Base-by-base conservation (phyloP, 2,329 filamentous ascomycete species). In the Stagonosporopsis chrysanthemi region DNA sequence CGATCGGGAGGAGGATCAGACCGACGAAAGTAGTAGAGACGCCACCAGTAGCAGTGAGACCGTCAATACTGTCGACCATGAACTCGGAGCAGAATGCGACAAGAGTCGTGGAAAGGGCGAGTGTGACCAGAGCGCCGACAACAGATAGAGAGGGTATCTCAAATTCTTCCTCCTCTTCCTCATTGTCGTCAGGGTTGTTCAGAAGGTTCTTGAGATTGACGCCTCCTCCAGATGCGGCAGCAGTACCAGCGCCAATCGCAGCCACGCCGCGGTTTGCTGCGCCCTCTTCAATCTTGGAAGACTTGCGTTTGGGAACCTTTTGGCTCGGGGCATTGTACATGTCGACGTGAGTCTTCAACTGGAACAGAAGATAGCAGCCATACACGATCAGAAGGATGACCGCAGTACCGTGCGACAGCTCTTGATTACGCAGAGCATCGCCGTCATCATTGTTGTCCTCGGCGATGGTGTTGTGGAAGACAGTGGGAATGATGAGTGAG, bases 371-470 rank as follows among this genome's bases (percentile, higher is more conserved):
- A 70, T 96, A 97, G 54, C 86, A 89, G 46, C 78, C 87, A 75
- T 97, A 98, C 9, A 96, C 89, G 43, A 96, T 73, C 1, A 98
- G 83, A 4, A 97, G 83, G 60, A 97, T 92, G 59, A 97, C 79
- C 0, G 90, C 81, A 1, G 89, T 91, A 48, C 90, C 90, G 52
- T 89, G 86, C 0, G 90, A 93, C 52, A 76, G 56, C 47, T 73
- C 72, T 17, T 71, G 67, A 46, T 75, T 75, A 35, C 63, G 69
- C 42, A 67, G 33, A 12, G 68, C 65, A 52, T 75, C 72, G 4
- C 60, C 63, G 14, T 40, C 55, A 7, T 53, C 47, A 15, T 58
- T 31, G 5, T 61, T 53, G 36, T 73, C 69, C 23, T 72, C 68
- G 12, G 67, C 64, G 24, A 76, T 66, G 60, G 71, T 75, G 50